These are phyloP conservation scores for Suaeda aralocaspica DNA, from an alignment of 148 eudicot genomes.

Conservation along the genomic window DNA sequence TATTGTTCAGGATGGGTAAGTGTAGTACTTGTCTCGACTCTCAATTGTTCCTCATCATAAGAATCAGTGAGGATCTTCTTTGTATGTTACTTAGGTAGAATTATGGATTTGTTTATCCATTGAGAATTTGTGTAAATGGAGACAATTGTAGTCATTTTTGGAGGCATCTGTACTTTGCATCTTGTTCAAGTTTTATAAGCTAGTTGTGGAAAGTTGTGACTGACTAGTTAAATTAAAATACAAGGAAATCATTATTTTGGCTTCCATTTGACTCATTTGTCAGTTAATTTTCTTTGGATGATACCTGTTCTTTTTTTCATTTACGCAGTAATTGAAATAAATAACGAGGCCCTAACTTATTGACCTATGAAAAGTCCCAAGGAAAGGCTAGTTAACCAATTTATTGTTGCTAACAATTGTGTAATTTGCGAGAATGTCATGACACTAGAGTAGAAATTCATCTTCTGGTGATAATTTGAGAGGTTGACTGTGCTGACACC, in stretches of 20 bases:
- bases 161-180: neutral
- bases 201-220: neutral
- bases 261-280: neutral
- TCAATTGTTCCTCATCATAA: neutral
- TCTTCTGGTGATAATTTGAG: no score
- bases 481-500: no score
- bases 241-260: neutral
- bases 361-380: no score
- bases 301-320: no score
- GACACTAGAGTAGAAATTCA: no score
- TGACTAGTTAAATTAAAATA: neutral
- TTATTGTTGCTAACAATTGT: no score
- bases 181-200: neutral
- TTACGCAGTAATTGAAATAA: no score
- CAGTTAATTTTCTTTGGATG: no score
- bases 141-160: constrained; percentile 2
- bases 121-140: constrained; percentile 17
- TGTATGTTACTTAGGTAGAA: constrained; percentile 17
- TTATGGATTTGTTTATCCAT: neutral
- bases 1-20: neutral
- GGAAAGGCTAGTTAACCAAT: no score
- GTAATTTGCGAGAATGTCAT: no score
- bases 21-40: neutral
- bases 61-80: neutral
- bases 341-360: no score